Evolutionary conservation across 2,329 filamentous ascomycete species (phyloP), one percentile per base, ranked within the genome.

Genomic region (Chaetomium sp.): DNA sequence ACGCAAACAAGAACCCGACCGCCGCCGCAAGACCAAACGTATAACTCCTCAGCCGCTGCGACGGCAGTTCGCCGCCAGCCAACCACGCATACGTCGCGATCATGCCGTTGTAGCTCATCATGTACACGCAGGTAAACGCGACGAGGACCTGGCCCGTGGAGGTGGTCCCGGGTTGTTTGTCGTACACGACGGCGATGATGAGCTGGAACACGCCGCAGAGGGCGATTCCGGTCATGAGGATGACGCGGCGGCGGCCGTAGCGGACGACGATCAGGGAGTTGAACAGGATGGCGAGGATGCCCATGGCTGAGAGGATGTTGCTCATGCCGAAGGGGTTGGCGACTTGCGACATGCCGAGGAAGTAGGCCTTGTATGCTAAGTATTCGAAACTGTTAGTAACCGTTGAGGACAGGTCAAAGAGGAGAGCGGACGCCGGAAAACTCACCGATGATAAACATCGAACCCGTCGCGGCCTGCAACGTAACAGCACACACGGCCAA

Each of bases 291-390:
- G 78, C 78, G n/a, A 78, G 64, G 14, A 81, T 79, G 12, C 79
- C 79, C 48, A 81, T 73, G 6, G 73, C 74, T 35, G 71, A 76
- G 11, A 82, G 71, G 46, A 82, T 79, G 63, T 80, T 81, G 11
- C 75, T 71, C 67, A 82, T 82, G 62, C 77, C 75, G 64, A 83
- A 83, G 7, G 79, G 73, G 49, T 78, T 72, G 37, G 76, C 72
- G 4, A 83, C 77, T 46, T 76, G 72, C 38, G 80, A 79, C 76
- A 82, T 82, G 62, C 78, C 74, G 64, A 84, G 80, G 71, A 83
- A 83, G 66, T 83, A 84, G 1, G 79, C 82, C 32, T 74, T 73
- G 60, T 79, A 80, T 1, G 76, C 78, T 79, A 36, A 36, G 7
- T 2, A 9, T 27, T 8, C 9, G 38, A 6, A 14, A 2, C 4